A percentile compares a stretch with the other conserved stretches of the same genome.
phyloP scores from a whole-genome alignment of 192 early-diverging fungal genomes.

The Linnemannia schmuckeri region DNA sequence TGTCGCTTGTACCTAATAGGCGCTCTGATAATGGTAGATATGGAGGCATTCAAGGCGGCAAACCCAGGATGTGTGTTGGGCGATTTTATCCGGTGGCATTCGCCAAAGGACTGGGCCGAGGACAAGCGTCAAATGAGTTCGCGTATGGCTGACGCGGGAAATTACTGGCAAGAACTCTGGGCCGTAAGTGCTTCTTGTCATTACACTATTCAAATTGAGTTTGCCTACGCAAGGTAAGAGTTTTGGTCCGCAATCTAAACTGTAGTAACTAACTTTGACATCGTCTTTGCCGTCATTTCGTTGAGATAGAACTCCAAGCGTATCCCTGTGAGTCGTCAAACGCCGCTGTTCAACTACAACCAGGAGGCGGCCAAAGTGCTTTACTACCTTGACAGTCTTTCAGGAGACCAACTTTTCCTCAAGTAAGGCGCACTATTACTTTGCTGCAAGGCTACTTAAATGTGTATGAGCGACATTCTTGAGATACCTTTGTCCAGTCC shows the following conservation, averaged over 20 bases:
- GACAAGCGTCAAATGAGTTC: conserved; percentile 75
- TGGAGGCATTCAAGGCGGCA: conserved; percentile 96
- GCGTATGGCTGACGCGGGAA: conserved; percentile 85
- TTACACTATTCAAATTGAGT: background rate
- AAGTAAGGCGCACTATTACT: conserved; percentile 7
- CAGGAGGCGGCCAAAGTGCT: conserved; percentile 82
- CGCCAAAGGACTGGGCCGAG: conserved; percentile 92
- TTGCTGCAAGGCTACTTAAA: too few relatives aligned
- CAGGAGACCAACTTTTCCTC: conserved; percentile 28
- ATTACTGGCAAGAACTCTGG: conserved; percentile 94
- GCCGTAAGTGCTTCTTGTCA: conserved; percentile 53
- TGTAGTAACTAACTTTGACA: background rate
- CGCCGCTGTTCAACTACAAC: conserved; percentile 82
- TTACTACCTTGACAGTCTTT: conserved; percentile 27
- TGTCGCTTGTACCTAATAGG: background rate
- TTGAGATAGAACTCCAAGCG: conserved; percentile 39
- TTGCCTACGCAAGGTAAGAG: too few relatives aligned
- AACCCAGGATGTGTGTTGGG: conserved; percentile 83
- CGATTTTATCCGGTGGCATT: conserved; percentile 97
- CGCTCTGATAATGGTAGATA: conserved; percentile 63
- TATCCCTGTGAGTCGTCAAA: conserved; percentile 79
- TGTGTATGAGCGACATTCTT: too few relatives aligned
- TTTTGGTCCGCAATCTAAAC: too few relatives aligned
- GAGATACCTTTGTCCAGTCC: background rate
- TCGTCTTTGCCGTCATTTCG: background rate